Base-by-base conservation (phyloP, 2,329 filamentous ascomycete genomes). In the Mycosphaerella arachidis region DNA sequence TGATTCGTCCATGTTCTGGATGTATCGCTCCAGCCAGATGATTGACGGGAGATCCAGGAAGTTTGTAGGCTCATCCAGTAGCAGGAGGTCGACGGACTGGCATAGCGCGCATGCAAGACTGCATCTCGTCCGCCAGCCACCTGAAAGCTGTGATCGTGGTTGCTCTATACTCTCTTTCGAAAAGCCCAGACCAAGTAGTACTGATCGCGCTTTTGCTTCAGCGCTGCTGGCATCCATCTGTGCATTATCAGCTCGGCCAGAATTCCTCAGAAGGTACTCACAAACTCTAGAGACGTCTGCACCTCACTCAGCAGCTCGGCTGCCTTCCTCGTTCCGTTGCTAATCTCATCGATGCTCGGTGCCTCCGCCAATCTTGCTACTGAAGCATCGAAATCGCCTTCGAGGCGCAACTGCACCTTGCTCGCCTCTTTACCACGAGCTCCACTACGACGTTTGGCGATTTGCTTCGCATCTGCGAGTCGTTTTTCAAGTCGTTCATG, bases 41-140 rank as follows among this genome's bases (percentile, higher is more conserved):
- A 96, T 92, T 1, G 89, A 90, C 0, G 92, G 81, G 0, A 95
- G 78, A 69, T 95, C 91, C 1, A 95, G 81, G 70, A 91, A 95
- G 70, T 95, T 95, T 35, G 91, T 95, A 0, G 91, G 91, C 71
- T 95, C 91, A 72, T 95, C 91, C 1, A 95, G 83, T 54, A 95
- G 86, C 59, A 95, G 79, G 2, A 95, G 84, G 65, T 95, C 90
- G 0, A 86, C 84, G 7, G 87, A 84, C 63, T 92, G 87, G 1
- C 91, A 82, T 4, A 95, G 79, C 0, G 85, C 84, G 3, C 74
- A 75, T 2, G 77, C 78, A 10, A 80, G 72, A 48, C 73, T 72
- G 52, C 75, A 78, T 12, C 78, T 69, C 27, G 77, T 79, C 53
- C 68, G 70, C 78, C 78, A 80, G 0, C 78, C 91, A 6, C 91